These are phyloP conservation scores for Ustilago xerochloae DNA, from an alignment of 1,284 basidiomycete genomes.

Conservation along the genomic window DNA sequence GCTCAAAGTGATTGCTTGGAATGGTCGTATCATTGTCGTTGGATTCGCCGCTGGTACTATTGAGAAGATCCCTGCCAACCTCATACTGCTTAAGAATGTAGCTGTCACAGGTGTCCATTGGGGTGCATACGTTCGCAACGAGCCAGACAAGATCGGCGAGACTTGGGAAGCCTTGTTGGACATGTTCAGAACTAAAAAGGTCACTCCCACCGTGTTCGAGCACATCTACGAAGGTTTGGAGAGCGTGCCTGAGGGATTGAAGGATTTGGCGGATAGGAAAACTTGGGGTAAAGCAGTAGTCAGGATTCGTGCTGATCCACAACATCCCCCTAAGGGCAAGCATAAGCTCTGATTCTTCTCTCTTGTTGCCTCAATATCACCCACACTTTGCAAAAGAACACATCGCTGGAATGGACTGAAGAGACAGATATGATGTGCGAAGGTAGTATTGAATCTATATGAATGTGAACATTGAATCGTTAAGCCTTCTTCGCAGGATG, in stretches of 20 bases:
- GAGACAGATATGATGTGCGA: not conserved
- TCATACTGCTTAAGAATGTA: conserved; percentile 88
- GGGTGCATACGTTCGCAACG: conserved; percentile 69
- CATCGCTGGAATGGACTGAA: not conserved
- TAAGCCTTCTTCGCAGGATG: conserved; percentile 34
- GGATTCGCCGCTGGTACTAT: conserved; percentile 72
- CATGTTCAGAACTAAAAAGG: conserved; percentile 77
- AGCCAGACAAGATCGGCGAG: conserved; percentile 75
- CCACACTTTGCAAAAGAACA: not conserved
- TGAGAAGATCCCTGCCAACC: conserved; percentile 74
- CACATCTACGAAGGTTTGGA: conserved; percentile 79
- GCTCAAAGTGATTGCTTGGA: conserved; percentile 79
- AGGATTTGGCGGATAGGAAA: conserved; percentile 76
- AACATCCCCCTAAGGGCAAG: conserved; percentile 51
- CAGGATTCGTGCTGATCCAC: conserved; percentile 70
- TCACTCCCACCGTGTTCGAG: conserved; percentile 80
- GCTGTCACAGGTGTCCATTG: conserved; percentile 60
- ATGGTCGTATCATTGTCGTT: conserved; percentile 88
- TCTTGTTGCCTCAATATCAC: not conserved
- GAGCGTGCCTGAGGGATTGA: conserved; percentile 73
- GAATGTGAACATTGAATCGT: not conserved
- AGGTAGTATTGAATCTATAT: not conserved
- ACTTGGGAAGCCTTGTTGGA: conserved; percentile 82
- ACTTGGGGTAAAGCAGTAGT: conserved; percentile 94
- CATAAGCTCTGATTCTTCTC: conserved; percentile 49